phyloP scores from a whole-genome alignment of 257 asterid genomes.

The Lycium barbarum region DNA sequence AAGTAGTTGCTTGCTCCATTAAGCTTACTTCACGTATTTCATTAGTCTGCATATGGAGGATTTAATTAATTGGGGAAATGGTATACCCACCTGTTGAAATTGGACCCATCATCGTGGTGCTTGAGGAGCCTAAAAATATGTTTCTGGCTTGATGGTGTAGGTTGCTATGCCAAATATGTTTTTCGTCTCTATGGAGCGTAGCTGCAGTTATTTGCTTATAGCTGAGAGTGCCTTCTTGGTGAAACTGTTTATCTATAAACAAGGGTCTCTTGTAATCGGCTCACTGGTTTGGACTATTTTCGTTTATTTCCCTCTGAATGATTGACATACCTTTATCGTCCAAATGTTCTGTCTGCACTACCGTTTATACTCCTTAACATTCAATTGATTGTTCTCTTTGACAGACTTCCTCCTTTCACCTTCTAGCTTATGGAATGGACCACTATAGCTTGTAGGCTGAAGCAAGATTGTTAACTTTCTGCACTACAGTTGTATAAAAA shows the following conservation, averaged over 20 bases:
- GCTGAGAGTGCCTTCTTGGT: neutral
- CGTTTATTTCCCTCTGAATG: too few species aligned
- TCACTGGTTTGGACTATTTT: neutral
- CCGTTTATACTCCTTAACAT: neutral
- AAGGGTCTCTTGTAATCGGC: neutral
- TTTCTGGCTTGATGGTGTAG: conserved; percentile 8
- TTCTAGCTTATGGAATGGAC: too few species aligned
- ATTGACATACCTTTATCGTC: neutral
- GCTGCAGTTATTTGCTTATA: conserved; percentile 18
- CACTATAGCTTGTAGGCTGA: neutral
- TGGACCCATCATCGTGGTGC: neutral
- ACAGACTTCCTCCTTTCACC: too few species aligned
- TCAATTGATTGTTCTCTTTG: neutral
- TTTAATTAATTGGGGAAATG: neutral
- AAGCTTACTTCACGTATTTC: neutral
- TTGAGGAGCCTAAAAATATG: neutral
- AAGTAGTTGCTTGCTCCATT: neutral
- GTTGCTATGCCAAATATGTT: conserved; percentile 1
- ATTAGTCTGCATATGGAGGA: neutral
- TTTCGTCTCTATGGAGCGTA: neutral
- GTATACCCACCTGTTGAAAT: conserved; percentile 5
- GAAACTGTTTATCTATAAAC: neutral
- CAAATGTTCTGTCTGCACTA: neutral
- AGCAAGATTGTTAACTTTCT: neutral
- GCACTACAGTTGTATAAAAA: neutral